Conservation (phyloP, 768 basidiomycete species). For the Auriscalpium microsporum region DNA sequence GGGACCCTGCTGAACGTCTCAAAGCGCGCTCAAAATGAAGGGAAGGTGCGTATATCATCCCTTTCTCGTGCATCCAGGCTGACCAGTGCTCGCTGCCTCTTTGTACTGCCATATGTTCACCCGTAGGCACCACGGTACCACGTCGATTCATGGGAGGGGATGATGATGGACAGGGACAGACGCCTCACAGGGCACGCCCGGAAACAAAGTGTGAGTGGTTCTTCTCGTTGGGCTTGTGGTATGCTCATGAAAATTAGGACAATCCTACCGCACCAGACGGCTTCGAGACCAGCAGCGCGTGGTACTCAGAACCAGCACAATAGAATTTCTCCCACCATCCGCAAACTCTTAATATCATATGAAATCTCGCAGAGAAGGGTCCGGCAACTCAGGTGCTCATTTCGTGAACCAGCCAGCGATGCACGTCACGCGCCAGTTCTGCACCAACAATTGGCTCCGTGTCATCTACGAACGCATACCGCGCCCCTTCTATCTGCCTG, state of each 20-base stretch:
- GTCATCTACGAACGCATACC: slow-evolving; percentile 32
- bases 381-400: slow-evolving; percentile 15
- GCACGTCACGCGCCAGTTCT: slow-evolving; percentile 17
- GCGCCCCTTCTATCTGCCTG: slow-evolving; percentile 24
- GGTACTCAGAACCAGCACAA: slow-evolving; percentile 41
- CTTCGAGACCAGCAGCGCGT: slow-evolving; percentile 66
- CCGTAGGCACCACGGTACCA: slow-evolving; percentile 73
- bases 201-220: slow-evolving; percentile 69
- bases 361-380: neutral
- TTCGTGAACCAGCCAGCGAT: slow-evolving; percentile 23
- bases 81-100: neutral
- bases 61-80: neutral
- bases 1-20: slow-evolving; percentile 81
- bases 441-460: slow-evolving; percentile 3
- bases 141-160: slow-evolving; percentile 85
- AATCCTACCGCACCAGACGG: slow-evolving; percentile 58
- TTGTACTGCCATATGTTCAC: slow-evolving; percentile 9
- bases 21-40: slow-evolving; percentile 75
- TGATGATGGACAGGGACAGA: slow-evolving; percentile 92
- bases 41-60: slow-evolving; percentile 53
- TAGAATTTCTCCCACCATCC: slow-evolving; percentile 6
- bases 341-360: neutral
- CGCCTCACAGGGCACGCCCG: slow-evolving; percentile 80
- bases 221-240: neutral
- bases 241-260: slow-evolving; percentile 33